These are phyloP conservation scores for Fusarium sterilihyphosum DNA, from an alignment of 2,329 filamentous ascomycete genomes.

Conservation along the genomic window DNA sequence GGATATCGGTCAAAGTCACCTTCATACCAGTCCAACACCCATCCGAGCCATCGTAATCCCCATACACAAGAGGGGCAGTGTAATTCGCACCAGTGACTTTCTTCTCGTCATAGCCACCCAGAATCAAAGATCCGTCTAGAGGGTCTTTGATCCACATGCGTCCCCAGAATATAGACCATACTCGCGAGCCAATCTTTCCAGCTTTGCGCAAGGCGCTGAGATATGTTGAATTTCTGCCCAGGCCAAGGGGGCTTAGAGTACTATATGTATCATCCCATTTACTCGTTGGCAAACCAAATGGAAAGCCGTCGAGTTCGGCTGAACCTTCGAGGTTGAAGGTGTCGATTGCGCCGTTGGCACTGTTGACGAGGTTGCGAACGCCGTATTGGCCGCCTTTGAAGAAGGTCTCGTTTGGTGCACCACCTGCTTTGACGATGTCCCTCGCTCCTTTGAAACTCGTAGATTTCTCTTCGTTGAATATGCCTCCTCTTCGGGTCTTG, in stretches of 20 bases:
- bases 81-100: constrained; percentile 44
- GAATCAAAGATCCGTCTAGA: constrained; percentile 45
- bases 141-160: constrained; percentile 42
- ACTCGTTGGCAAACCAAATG: constrained; percentile 42
- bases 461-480: constrained; percentile 31
- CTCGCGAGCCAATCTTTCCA: constrained; percentile 41
- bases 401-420: constrained; percentile 17
- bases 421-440: constrained; percentile 31
- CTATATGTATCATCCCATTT: constrained; percentile 45
- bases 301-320: constrained; percentile 6
- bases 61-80: constrained; percentile 37
- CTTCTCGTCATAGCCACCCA: constrained; percentile 49
- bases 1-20: constrained; percentile 34
- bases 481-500: constrained; percentile 34
- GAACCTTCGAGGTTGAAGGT: constrained; percentile 9
- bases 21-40: constrained; percentile 41
- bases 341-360: constrained; percentile 39
- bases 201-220: constrained; percentile 40
- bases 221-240: constrained; percentile 46
- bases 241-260: constrained; percentile 41
- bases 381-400: constrained; percentile 33
- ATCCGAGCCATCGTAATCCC: constrained; percentile 14
- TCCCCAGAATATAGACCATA: constrained; percentile 52
- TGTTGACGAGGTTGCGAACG: constrained; percentile 35
- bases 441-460: constrained; percentile 15